A percentile compares a stretch with the other conserved stretches of the same genome.
Conservation (phyloP, 2,329 filamentous ascomycete genomes). For the Nemania serpens region DNA sequence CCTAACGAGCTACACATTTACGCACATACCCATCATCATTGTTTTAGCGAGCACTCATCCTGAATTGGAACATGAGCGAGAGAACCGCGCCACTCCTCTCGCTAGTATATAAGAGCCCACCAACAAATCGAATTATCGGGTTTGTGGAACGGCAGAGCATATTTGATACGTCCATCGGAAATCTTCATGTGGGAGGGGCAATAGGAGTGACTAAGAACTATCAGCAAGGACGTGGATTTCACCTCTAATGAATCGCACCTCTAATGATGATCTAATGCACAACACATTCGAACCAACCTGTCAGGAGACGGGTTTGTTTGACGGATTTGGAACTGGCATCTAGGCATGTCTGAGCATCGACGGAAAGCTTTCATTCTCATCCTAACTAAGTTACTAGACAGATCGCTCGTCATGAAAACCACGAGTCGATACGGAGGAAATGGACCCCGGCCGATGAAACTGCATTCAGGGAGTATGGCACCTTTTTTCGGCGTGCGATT, state of each 20-base stretch:
- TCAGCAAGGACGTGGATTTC: background rate
- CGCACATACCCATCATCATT: conserved; percentile 10
- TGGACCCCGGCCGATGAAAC: conserved; percentile 9
- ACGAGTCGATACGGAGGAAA: background rate
- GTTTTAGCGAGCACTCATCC: conserved; percentile 9
- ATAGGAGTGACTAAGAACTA: background rate
- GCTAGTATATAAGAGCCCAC: conserved; percentile 14
- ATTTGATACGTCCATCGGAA: background rate
- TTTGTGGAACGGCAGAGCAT: background rate
- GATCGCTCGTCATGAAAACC: background rate
- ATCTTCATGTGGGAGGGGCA: background rate
- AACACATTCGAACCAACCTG: background rate
- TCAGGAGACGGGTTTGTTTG: background rate
- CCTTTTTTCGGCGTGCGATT: background rate
- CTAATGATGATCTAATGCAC: conserved; percentile 8
- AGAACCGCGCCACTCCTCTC: background rate
- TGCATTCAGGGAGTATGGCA: conserved; percentile 22
- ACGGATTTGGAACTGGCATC: background rate
- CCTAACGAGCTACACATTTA: conserved; percentile 9
- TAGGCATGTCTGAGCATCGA: background rate
- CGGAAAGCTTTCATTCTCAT: background rate
- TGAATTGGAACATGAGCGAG: conserved; percentile 4
- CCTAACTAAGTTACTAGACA: background rate
- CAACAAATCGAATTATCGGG: background rate
- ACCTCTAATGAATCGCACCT: conserved; percentile 5